These are phyloP conservation scores for Epichloe elymi DNA, from an alignment of 2,329 filamentous ascomycete genomes.

Conservation along the genomic window DNA sequence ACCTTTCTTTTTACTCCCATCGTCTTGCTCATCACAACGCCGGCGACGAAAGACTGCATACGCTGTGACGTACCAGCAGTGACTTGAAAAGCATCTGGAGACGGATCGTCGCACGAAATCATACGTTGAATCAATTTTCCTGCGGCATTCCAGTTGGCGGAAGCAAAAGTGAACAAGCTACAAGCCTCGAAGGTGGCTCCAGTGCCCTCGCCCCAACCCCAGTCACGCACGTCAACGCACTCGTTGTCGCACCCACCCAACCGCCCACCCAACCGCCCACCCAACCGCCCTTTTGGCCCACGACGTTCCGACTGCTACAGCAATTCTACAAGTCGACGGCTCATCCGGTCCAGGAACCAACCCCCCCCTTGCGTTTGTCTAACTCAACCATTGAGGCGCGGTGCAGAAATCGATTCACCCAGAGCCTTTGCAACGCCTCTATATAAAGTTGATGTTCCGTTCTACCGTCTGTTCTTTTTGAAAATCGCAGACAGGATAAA, in stretches of 20 bases:
- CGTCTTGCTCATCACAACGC: background rate
- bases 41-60: background rate
- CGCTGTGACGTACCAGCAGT: background rate
- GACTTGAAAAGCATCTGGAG: background rate
- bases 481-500: background rate
- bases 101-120: background rate
- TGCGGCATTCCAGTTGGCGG: too few species aligned
- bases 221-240: background rate
- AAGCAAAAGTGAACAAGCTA: background rate
- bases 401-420: conserved; percentile 1
- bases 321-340: conserved; percentile 4
- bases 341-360: conserved; percentile 2
- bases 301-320: background rate
- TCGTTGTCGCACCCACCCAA: background rate
- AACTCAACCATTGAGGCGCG: conserved; percentile 3
- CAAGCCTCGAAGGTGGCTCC: background rate
- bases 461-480: background rate
- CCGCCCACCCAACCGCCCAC: conserved; percentile 1
- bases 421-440: background rate
- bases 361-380: conserved; percentile 8
- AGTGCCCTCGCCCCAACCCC: background rate
- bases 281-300: background rate
- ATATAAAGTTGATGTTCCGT: conserved; percentile 6
- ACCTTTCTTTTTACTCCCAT: background rate
- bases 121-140: background rate